Base-by-base conservation (phyloP, 1,284 basidiomycete genomes). In the Ganoderma meredithae region DNA sequence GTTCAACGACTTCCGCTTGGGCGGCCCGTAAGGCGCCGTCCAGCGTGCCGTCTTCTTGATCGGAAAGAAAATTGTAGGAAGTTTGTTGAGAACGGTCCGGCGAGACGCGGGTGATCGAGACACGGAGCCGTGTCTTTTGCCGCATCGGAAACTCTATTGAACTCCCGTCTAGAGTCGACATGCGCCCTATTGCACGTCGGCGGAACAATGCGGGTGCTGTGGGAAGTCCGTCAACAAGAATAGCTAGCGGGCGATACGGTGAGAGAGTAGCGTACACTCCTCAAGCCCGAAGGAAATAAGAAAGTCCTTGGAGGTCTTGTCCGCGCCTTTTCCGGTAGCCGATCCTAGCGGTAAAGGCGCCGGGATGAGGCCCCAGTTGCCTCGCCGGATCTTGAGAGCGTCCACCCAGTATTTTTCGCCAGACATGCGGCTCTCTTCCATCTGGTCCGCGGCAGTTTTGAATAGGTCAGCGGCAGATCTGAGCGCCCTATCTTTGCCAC, bases 361-460 rank as follows among this genome's bases (percentile, higher is more conserved):
- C 40, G 93, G 91, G 55, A 90, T 84, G 36, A 95, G 79, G 12
- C 89, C 85, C 93, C 93, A 95, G 70, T 95, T 94, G 4, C 84
- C 86, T 72, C 86, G 81, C 69, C 93, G 83, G 52, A 93, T 89
- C 74, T 87, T 90, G 61, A 95, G 83, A 6, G 93, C 93, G 76
- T 94, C 88, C 8, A 88, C 81, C 93, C 93, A 95, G 73, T 94
- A 94, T 69, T 83, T 86, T 75, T 93, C 92, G 40, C 87, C 86
- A 49, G 84, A 82, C 15, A 86, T 72, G 43, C 90, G 82, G 25
- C 86, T 83, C 58, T 86, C 82, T 75, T 93, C 92, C 80, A 94
- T 87, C 60, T 86, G 85, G 61, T 87, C 84, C 13, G 91, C 89
- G 5, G 92, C 92, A 40, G 81, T 78, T 73, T 88, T 92, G 71